phyloP scores from a whole-genome alignment of 352 stramenopile genomes.

The Phytopythium kandeliae region DNA sequence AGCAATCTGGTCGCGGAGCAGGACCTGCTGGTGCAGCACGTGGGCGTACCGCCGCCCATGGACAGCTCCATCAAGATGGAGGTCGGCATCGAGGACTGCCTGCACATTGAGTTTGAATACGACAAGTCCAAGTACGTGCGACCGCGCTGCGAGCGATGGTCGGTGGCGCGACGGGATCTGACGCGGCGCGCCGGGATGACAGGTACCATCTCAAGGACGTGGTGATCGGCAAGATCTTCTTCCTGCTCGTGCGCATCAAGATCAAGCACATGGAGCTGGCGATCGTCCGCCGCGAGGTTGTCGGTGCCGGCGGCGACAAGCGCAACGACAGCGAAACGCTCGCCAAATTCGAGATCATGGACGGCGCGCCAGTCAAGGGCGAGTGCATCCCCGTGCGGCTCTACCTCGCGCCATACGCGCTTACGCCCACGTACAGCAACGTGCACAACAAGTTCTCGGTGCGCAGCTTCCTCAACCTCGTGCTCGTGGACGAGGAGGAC shows the following conservation, averaged over 20 bases:
- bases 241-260: conserved; percentile 97
- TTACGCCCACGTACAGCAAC: conserved; percentile 89
- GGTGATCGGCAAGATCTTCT: conserved; percentile 97
- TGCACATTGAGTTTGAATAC: conserved; percentile 99
- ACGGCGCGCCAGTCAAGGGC: conserved; percentile 95
- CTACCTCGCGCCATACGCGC: conserved; percentile 87
- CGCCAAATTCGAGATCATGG: conserved; percentile 99
- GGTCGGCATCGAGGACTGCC: conserved; percentile 98
- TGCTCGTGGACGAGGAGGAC: conserved; percentile 99
- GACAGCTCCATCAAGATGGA: conserved; percentile 98
- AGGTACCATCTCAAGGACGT: conserved; percentile 93
- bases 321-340: conserved; percentile 96
- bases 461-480: conserved; percentile 98
- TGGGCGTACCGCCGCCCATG: conserved; percentile 53
- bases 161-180: no score
- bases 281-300: conserved; percentile 94
- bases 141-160: no score
- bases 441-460: conserved; percentile 92
- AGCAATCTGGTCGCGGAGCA: conserved; percentile 90
- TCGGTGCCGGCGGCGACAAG: conserved; percentile 67
- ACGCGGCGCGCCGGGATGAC: background rate
- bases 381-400: conserved; percentile 97
- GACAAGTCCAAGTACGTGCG: conserved; percentile 90
- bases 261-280: conserved; percentile 99
- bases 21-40: conserved; percentile 90